Evolutionary conservation across 1,139 yeast species (phyloP), one percentile per base, ranked within the genome.

Genomic region (Debaryomycetaceae sp.): DNA sequence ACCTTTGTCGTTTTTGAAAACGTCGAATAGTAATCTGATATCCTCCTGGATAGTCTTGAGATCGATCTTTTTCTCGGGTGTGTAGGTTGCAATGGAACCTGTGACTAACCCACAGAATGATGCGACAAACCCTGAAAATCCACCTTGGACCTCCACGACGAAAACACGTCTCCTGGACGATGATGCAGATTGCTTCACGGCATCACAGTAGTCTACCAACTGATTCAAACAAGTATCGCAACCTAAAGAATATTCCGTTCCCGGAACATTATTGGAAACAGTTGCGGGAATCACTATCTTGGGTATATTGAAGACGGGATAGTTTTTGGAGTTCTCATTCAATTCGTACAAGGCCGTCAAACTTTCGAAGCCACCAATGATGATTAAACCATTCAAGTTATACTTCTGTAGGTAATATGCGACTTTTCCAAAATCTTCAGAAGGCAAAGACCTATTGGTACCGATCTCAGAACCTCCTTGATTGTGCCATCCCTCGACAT

Each of bases 121-220:
- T 9, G 98, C 97, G 57, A 93, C 83, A 65, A 81, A 93, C 31
- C 99, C 99, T 6, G 95, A 85, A 67, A 89, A 86, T 45, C 98
- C 99, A 56, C 99, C 99, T 73, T 93, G 98, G 34, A 88, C 96
- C 60, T 93, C 99, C 50, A 93, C 96, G 27, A 93, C 97, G 63
- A 93, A 93, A 6, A 88, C 95, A 60, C 99, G 81, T 57, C 95
- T 87, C 71, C 99, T 83, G 4, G 97, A 85, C 22, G 98, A 89
- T 20, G 97, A 83, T 3, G 99, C 98, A 40, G 93, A 83, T 70
- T 90, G 98, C 68, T 91, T 90, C 53, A 93, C 87, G 27, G 89
- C 90, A 65, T 93, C 99, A 75, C 98, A 91, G 72, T 93, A 93
- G 47, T 84, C 79, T 60, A 90, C 90, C 64, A 93, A 78, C 34